Base-by-base conservation (phyloP, 179 eudicot species). In the Nepenthes alata region DNA sequence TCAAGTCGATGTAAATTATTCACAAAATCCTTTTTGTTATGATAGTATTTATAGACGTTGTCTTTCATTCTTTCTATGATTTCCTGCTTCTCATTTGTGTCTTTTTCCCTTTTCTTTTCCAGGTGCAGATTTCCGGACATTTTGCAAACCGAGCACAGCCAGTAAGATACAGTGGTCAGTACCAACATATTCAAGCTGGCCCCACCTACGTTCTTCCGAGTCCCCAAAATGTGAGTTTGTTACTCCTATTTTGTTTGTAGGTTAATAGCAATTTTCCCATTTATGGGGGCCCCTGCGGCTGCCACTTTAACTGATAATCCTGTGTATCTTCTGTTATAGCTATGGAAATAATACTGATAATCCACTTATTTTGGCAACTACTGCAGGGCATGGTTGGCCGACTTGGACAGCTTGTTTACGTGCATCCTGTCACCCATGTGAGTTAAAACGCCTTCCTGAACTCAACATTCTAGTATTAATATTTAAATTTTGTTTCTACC, bases 381-480 rank as follows among this genome's bases (percentile, higher is more conserved):
- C n/a, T 49, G 55, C 82, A 90, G 97, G 90, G 82, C 63, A 74
- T 87, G 81, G 74, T 75, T 71, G 97, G 90, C 60, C 72, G 85
- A 70, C 65, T 71, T 39, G 93, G 85, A 47, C 95, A 79, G 67
- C 70, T 83, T 63, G 81, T 85, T 53, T 88, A 79, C 68, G 54
- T 83, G 76, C 87, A 85, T 72, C 91, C 95, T n/a, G 72, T 83
- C 69, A 60, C 87, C 62, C 85, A 81, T 74, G 97, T 90, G 78
- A 85, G 93, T 60, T 61, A 53, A 45, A 2, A 37, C 8, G 10
- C 3, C 14, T 60, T 25, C 11, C 6, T 37, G n/a, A 35, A 7
- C 11, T 47, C n/a, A 11, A 1, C 37, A 13, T 59, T 9, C 53
- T 34, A 6, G 64, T 44, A 25, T n/a, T 35, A 11, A 11, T 9